Conservation (phyloP, 1,139 yeast genomes). For the Groenewaldozyma auringiensis region DNA sequence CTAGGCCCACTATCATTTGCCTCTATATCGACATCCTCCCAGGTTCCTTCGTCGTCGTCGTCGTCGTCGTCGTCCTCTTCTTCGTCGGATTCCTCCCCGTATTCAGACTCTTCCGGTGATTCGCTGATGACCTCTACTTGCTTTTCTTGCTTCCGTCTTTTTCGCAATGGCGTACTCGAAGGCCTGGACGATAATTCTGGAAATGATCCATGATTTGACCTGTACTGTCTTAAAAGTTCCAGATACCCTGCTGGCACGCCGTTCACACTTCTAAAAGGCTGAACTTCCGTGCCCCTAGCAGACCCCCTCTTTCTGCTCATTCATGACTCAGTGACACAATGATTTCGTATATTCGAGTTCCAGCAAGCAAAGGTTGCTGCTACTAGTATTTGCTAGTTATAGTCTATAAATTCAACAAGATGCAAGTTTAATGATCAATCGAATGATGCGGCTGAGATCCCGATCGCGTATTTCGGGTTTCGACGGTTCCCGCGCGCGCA, state of each 20-base stretch:
- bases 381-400: neutral
- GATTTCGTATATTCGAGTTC: neutral
- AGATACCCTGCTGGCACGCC: constrained; percentile 34
- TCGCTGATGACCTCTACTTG: neutral
- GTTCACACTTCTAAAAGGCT: constrained; percentile 8
- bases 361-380: neutral
- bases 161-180: constrained; percentile 16
- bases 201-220: constrained; percentile 15
- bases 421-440: too few relatives aligned
- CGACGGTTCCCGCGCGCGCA: too few relatives aligned
- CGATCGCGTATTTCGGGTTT: too few relatives aligned
- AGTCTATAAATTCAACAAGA: too few relatives aligned
- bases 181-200: constrained; percentile 17
- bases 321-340: constrained; percentile 1
- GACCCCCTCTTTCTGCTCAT: neutral
- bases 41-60: constrained; percentile 35
- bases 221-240: constrained; percentile 33
- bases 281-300: neutral
- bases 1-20: constrained; percentile 23
- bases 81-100: constrained; percentile 2
- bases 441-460: too few relatives aligned
- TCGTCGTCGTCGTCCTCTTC: constrained; percentile 17
- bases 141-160: neutral
- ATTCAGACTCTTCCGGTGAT: constrained; percentile 1
- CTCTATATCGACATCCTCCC: constrained; percentile 27